Evolutionary conservation across 352 stramenopile genomes (phyloP).

Genomic region (Pythium utonaiense): DNA sequence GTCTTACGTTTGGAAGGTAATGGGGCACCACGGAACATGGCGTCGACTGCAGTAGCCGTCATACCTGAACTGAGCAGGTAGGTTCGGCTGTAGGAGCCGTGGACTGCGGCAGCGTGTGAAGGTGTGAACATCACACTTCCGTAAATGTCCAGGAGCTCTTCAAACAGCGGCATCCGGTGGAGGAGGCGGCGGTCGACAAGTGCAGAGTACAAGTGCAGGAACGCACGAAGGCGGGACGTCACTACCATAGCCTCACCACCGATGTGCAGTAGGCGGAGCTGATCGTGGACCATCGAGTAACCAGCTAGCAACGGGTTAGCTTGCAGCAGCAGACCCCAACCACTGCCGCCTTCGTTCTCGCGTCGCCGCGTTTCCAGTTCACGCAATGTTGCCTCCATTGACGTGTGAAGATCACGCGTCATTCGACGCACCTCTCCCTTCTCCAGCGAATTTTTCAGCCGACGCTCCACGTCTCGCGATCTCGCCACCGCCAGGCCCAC

Average conservation of each 20-base stretch:
- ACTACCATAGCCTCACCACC: neutral
- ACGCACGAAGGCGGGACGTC: neutral
- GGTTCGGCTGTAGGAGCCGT: slow-evolving; percentile 24
- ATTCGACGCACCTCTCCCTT: neutral
- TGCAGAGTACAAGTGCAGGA: neutral
- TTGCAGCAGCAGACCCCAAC: neutral
- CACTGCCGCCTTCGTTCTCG: neutral
- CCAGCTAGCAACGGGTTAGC: slow-evolving; percentile 2
- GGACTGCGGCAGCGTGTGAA: slow-evolving; percentile 19
- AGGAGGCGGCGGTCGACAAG: neutral
- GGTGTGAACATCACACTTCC: slow-evolving; percentile 31
- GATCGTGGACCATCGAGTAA: neutral
- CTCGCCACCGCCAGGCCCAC: neutral
- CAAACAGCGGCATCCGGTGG: slow-evolving; percentile 21
- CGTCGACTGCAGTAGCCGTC: slow-evolving; percentile 25
- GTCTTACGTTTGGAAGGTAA: slow-evolving; percentile 1
- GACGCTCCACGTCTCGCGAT: neutral
- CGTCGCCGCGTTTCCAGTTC: neutral
- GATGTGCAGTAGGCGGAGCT: neutral
- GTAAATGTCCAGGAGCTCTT: slow-evolving; percentile 26
- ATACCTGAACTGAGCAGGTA: slow-evolving; percentile 33
- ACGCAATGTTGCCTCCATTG: neutral
- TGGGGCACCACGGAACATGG: slow-evolving; percentile 14
- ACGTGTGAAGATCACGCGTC: neutral
- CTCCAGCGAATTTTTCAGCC: neutral